Percentiles rank a stretch among this genome's conserved stretches.
Evolutionary conservation across 116 monocot species (phyloP).

Genomic region (Phalaenopsis hybrid): DNA sequence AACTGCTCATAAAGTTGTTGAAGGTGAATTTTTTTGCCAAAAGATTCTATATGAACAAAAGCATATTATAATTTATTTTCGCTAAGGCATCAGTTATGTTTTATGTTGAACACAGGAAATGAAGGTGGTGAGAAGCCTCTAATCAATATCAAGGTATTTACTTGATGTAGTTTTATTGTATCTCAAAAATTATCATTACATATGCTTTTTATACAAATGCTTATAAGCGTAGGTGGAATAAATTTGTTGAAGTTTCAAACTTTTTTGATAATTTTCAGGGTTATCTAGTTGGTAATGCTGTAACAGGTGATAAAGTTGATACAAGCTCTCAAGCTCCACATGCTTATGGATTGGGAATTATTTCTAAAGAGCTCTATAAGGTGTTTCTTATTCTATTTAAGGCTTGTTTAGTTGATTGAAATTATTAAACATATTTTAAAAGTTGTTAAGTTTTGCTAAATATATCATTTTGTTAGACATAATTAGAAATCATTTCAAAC

Average conservation of each 20-base stretch:
- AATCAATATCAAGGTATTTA: constrained; percentile 9
- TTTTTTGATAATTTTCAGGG: constrained; percentile 3
- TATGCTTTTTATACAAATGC: neutral
- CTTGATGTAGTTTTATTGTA: neutral
- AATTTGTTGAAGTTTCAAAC: no score
- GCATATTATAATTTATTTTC: neutral
- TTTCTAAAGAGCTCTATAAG: constrained; percentile 12
- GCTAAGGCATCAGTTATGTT: neutral
- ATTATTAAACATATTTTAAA: neutral
- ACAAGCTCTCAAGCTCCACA: neutral
- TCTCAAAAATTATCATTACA: neutral
- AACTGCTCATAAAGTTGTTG: constrained; percentile 6
- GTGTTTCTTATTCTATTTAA: neutral
- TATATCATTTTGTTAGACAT: no score
- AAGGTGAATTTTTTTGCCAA: constrained; percentile 12
- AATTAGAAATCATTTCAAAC: no score
- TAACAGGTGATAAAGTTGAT: constrained; percentile 14
- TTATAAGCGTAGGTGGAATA: neutral
- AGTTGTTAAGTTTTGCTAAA: no score
- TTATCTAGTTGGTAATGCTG: constrained; percentile 13
- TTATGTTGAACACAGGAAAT: neutral
- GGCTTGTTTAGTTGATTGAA: neutral
- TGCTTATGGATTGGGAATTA: constrained; percentile 21
- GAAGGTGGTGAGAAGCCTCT: neutral
- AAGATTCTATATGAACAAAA: neutral